Evolutionary conservation across 176 grass and related monocot genomes (phyloP), one percentile per base, ranked within the genome.

Genomic region (Luzula sylvatica): DNA sequence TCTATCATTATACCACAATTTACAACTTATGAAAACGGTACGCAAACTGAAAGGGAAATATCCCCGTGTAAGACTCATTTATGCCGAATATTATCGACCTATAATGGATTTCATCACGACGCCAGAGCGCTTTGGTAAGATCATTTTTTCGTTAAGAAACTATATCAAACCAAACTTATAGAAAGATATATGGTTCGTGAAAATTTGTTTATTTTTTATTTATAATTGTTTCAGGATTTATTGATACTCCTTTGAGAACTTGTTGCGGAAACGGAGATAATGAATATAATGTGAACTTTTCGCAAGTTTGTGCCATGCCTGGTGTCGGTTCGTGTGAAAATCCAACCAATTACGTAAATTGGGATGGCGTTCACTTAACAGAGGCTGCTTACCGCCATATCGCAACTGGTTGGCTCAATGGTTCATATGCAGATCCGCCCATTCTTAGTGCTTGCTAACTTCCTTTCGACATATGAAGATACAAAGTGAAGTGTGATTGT

Each of bases 1-100:
- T 19, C 17, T 92, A 8, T 45, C 48, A 5, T 12, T 24, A n/a
- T 9, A 59, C n/a, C 80, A 92, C 65, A 81, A 92, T 68, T 26
- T 27, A 0, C 6, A 70, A 49, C 66, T 93, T 2, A 46, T 45
- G 6, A 35, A 56, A 3, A 38, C 47, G 0, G 20, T 81, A 11
- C 11, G 8, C 0, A 11, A 46, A 22, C 54, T 92, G 22, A 65
- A 52, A 23, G 26, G 18, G 12, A 75, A 19, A 29, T 41, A 85
- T 48, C 65, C 69, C 0, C 15, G 21, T 16, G 50, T 43, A 2
- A 70, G 55, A 0, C 21, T 85, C 26, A 19, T 62, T 20, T 92
- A 81, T 25, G 81, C 50, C 7, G 67, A 76, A 22, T 59, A 74
- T 58, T 92, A 74, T 15, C 12, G 13, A 19, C 20, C 69, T 0